Base-by-base conservation (phyloP, 2,329 filamentous ascomycete genomes). In the Colletotrichum scovillei region DNA sequence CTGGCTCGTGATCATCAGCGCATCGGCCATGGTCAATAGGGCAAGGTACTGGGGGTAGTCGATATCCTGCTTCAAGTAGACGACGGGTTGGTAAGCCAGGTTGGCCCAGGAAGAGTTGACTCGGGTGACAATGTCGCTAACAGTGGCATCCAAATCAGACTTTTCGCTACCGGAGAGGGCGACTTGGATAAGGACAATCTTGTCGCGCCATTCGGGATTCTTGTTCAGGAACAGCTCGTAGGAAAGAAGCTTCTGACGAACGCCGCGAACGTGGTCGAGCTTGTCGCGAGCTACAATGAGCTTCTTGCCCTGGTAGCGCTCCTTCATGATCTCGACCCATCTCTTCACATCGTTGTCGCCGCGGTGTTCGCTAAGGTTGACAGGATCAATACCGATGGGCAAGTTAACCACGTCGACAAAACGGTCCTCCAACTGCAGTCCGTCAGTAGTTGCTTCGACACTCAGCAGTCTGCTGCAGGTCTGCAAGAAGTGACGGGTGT, bases 11-110 rank as follows among this genome's bases (percentile, higher is more conserved):
- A 98, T 97, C 90, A 98, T 97, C 63, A 98, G 86, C 3, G 93
- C 94, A 83, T 98, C 95, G 2, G 96, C 97, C 65, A 97, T 92
- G 3, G 94, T 95, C 59, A 98, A 88, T 8, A 98, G 87, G 1
- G 95, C 96, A n/a, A 98, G 89, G 78, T 98, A 98, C 80, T 98
- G 95, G 0, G 94, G 88, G 80, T 97, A 98, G 71, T 94, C 92
- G 73, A 98, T 97, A 78, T 98, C 96, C 82, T 98, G 96, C 82
- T 97, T 95, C 66, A 98, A 87, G 82, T 98, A 98, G 6, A 98
- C 94, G 12, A 98, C 89, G 1, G 96, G 96, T 79, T 97, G 95
- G 79, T 98, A 97, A 0, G 95, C 94, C 63, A 98, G 87, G 30
- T 95, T 98, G 7, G 95, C 95, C 87, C 95, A 95, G 0, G 92